Percentiles rank a stretch among this genome's conserved stretches.
Conservation (phyloP, 345 rosid species). For the Melaleuca quinquenervia region DNA sequence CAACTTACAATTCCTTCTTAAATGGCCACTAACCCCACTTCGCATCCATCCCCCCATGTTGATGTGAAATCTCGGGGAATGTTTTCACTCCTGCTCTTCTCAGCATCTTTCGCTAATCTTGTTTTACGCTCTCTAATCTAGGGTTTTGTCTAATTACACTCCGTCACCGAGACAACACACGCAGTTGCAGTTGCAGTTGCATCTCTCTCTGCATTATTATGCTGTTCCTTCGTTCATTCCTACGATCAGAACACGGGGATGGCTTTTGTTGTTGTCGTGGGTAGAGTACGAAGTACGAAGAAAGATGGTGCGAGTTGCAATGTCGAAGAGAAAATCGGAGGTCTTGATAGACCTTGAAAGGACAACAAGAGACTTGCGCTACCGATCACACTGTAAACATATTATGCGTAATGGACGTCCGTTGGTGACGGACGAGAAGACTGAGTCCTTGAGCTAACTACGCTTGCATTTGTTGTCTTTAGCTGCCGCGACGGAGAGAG, state of each 20-base stretch:
- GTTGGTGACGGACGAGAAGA: background rate
- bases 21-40: background rate
- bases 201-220: background rate
- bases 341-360: background rate
- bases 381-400: background rate
- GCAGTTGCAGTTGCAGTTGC: background rate
- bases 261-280: background rate
- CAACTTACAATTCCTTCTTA: background rate
- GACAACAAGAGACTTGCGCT: background rate
- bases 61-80: background rate
- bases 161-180: background rate
- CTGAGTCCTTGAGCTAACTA: background rate
- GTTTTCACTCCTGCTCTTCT: background rate
- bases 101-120: background rate
- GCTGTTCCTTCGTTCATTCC: background rate
- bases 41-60: background rate
- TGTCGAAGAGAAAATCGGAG: background rate
- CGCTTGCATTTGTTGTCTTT: background rate
- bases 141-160: background rate
- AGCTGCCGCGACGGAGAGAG: background rate
- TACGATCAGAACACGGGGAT: background rate
- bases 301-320: background rate
- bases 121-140: background rate
- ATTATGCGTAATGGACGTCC: background rate
- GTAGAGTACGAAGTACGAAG: background rate